phyloP scores from a whole-genome alignment of 176 grass and related monocot genomes.

The Hordeum vulgare region DNA sequence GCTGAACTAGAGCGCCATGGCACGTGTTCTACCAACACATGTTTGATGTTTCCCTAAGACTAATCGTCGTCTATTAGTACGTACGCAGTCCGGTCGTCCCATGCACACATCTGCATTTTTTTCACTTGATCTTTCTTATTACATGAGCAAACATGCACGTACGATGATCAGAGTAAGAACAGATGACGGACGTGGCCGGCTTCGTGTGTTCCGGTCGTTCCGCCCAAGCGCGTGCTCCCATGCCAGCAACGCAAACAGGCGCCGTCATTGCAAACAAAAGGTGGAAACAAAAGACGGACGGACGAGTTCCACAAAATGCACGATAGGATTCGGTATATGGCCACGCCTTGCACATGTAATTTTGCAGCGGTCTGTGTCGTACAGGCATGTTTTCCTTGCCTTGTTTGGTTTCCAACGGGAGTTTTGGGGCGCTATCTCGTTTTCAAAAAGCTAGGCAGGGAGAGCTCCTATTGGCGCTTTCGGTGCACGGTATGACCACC shows the following conservation, averaged over 20 bases:
- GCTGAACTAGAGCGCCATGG: not conserved
- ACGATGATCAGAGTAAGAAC: too few relatives aligned
- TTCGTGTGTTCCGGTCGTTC: not conserved
- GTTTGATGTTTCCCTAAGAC: not conserved
- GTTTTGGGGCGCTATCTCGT: not conserved
- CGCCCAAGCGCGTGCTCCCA: not conserved
- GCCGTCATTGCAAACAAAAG: not conserved
- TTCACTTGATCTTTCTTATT: too few relatives aligned
- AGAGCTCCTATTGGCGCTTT: not conserved
- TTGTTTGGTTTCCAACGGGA: not conserved
- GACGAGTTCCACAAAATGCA: not conserved
- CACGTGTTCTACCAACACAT: conserved; percentile 8
- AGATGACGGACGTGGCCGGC: too few relatives aligned
- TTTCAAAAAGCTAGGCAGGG: not conserved
- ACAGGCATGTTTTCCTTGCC: not conserved
- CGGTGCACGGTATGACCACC: not conserved
- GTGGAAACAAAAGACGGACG: not conserved
- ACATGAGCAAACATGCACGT: not conserved
- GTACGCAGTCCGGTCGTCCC: not conserved
- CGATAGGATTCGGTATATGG: conserved; percentile 11
- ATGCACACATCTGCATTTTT: not conserved
- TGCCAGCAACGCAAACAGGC: not conserved
- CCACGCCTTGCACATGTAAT: not conserved
- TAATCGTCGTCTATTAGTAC: not conserved
- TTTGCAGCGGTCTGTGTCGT: not conserved